Evolutionary conservation across 2,329 filamentous ascomycete species (phyloP).

Genomic region (Verticillium zaregamsianum): DNA sequence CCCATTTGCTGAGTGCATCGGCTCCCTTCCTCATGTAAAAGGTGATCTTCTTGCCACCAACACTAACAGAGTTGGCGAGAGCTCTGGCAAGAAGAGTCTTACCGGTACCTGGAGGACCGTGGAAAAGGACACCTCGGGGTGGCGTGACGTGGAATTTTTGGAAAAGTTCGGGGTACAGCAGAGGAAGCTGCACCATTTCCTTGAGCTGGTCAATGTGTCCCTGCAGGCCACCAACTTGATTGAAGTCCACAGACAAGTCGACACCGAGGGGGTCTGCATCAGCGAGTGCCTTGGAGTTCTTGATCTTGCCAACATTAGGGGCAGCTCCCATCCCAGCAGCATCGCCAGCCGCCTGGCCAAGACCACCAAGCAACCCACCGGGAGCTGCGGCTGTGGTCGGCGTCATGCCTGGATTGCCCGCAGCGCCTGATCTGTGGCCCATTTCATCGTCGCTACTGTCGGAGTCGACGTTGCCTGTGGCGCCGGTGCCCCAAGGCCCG

Average conservation of each 20-base stretch:
- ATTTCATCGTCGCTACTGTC: slow-evolving; percentile 96
- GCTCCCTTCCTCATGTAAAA: slow-evolving; percentile 99
- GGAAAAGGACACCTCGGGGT: slow-evolving; percentile 90
- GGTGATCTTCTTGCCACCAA: slow-evolving; percentile 88
- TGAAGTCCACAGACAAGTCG: slow-evolving; percentile 88
- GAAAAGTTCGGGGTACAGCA: slow-evolving; percentile 94
- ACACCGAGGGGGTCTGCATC: slow-evolving; percentile 94
- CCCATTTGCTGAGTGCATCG: slow-evolving; percentile 97
- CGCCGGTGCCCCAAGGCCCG: slow-evolving; percentile 70
- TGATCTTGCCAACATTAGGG: slow-evolving; percentile 87
- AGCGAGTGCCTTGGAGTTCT: slow-evolving; percentile 85
- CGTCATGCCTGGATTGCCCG: slow-evolving; percentile 60
- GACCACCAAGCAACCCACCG: slow-evolving; percentile 37
- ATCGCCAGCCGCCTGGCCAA: slow-evolving; percentile 27
- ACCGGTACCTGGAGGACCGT: slow-evolving; percentile 94
- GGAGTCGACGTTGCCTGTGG: slow-evolving; percentile 77
- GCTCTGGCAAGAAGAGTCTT: slow-evolving; percentile 95
- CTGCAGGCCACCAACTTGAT: slow-evolving; percentile 86
- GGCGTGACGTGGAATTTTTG: slow-evolving; percentile 87
- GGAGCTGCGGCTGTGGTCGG: slow-evolving; percentile 46
- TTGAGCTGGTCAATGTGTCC: slow-evolving; percentile 96
- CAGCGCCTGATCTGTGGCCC: slow-evolving; percentile 53
- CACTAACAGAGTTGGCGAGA: slow-evolving; percentile 80
- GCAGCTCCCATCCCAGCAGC: slow-evolving; percentile 41
- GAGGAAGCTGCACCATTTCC: slow-evolving; percentile 94